Evolutionary conservation across 768 basidiomycete genomes (phyloP), one percentile per base, ranked within the genome.

Genomic region (Mycena venus): DNA sequence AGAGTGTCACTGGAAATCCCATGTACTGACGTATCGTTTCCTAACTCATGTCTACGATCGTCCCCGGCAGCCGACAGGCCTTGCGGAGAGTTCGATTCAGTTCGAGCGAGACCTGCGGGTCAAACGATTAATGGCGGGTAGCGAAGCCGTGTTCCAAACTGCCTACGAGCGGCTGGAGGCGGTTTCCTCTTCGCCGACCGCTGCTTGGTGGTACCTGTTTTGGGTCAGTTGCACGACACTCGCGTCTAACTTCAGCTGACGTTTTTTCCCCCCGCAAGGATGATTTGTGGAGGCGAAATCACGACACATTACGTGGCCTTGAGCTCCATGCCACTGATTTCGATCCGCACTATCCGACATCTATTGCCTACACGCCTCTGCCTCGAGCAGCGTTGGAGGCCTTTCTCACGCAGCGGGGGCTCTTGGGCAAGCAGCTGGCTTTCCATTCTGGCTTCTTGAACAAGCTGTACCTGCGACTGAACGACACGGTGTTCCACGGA

Each of bases 171-270:
- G 94, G 42, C 85, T 91, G 68, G 74, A 81, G 12, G 85, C 84
- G 23, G 91, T 93, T 36, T 84, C 90, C 1, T 75, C 77, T 11
- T 88, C 88, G 2, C 85, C 88, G 75, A 80, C 90, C 1, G 83
- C 88, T 4, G 89, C 90, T 4, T 95, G 93, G 92, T 96, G 95
- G 95, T 95, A 92, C 77, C 85, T 95, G 15, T 91, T 94, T 75
- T 95, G 93, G 92, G 94, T 94, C 61, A 76, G 89, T 79, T 14
- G 19, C 44, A 38, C n/a, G 21, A 7, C 19, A 10, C 62, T 29
- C 32, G 40, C 38, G 14, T 23, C 51, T 32, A 15, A n/a, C 10
- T 55, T 44, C 67, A 64, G 34, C 73, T 74, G 34, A 75, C 47
- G 12, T 32, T 25, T 23, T 64, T 11, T n/a, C 62, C 25, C n/a